phyloP scores from a whole-genome alignment of 345 rosid genomes.

The Chamaenerion angustifolium region DNA sequence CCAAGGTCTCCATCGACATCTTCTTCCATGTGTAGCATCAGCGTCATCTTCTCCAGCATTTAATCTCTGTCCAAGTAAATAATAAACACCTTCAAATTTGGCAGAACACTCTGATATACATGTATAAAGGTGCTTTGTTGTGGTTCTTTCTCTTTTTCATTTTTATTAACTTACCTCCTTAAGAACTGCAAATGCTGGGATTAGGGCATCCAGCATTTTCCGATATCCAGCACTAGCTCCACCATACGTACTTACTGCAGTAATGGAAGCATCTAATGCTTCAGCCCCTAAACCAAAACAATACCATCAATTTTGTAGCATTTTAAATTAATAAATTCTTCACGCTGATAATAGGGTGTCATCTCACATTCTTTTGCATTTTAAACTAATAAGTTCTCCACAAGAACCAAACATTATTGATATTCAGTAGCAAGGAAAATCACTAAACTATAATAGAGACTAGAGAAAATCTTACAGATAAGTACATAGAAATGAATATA shows the following conservation, averaged over 20 bases:
- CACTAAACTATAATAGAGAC: neutral
- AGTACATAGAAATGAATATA: neutral
- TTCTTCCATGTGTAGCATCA: constrained; percentile 53
- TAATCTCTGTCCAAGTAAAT: constrained; percentile 40
- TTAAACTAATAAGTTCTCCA: constrained; percentile 10
- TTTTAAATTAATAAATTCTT: constrained; percentile 1
- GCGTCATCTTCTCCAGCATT: constrained; percentile 57
- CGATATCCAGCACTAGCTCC: constrained; percentile 91
- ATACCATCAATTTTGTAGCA: constrained; percentile 3
- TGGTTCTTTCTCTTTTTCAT: too few relatives aligned
- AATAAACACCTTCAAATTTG: constrained; percentile 2
- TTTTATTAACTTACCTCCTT: constrained; percentile 38
- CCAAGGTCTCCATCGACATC: constrained; percentile 70
- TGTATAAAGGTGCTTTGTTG: too few relatives aligned
- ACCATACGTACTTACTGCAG: constrained; percentile 84
- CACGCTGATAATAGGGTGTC: neutral
- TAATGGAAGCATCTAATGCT: constrained; percentile 70
- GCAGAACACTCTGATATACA: neutral
- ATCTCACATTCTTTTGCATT: constrained; percentile 71
- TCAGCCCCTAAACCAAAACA: constrained; percentile 53
- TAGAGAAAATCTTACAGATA: neutral
- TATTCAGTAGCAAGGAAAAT: too few relatives aligned
- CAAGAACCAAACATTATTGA: too few relatives aligned
- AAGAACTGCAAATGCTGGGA: constrained; percentile 75
- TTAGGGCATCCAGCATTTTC: constrained; percentile 83